Evolutionary conservation across 2,329 filamentous ascomycete genomes (phyloP).

Genomic region (Simplicillium sp.): DNA sequence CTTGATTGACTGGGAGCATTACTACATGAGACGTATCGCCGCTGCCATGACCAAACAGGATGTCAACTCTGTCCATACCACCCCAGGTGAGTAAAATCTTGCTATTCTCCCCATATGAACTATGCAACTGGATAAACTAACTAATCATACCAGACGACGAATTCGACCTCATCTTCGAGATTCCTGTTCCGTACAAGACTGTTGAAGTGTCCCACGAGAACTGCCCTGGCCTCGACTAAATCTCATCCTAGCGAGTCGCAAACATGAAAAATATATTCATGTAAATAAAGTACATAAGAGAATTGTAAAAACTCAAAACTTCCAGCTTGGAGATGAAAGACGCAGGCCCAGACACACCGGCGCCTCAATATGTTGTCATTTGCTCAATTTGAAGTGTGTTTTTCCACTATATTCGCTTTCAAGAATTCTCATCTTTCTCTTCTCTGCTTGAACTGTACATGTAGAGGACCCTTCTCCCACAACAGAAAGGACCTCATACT

Average conservation of each 20-base stretch:
- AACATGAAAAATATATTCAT: not conserved
- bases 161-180: slow-evolving; percentile 4
- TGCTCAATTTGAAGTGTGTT: too few species aligned
- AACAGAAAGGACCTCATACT: slow-evolving; percentile 10
- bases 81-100: not conserved
- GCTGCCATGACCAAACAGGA: slow-evolving; percentile 1
- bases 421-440: too few species aligned
- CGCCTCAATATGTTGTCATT: too few species aligned
- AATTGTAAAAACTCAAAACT: too few species aligned
- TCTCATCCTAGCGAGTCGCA: too few species aligned
- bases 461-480: slow-evolving; percentile 8
- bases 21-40: not conserved
- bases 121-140: not conserved
- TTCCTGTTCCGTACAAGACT: slow-evolving; percentile 2
- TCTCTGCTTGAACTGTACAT: too few species aligned
- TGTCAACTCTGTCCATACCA: not conserved
- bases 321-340: too few species aligned
- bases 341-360: too few species aligned
- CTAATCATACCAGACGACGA: not conserved
- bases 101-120: not conserved
- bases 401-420: too few species aligned
- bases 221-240: slow-evolving; percentile 3
- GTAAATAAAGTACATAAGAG: too few species aligned
- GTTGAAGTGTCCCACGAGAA: not conserved
- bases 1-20: slow-evolving; percentile 4